These are phyloP conservation scores for Xanthoceras sorbifolium DNA, from an alignment of 345 rosid species.

Conservation along the genomic window DNA sequence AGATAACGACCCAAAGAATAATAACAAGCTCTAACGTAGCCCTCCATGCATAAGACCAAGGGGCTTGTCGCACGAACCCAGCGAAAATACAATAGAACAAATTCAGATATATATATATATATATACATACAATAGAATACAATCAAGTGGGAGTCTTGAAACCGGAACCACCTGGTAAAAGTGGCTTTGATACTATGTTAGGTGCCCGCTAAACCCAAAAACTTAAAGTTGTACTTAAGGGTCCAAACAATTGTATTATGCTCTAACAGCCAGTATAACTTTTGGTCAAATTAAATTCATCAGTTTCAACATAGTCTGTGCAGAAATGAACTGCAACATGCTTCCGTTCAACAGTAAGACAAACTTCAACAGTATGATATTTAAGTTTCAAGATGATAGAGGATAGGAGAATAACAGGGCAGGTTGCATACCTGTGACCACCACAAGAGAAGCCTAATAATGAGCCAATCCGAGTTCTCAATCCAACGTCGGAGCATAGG, in stretches of 20 bases:
- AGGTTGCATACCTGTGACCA: constrained; percentile 84
- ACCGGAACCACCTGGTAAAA: background rate
- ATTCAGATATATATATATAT: too few relatives aligned
- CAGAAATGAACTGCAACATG: background rate
- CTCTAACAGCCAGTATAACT: background rate
- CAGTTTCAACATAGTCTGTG: background rate
- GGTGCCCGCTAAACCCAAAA: background rate
- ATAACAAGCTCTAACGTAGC: background rate
- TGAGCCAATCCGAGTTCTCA: constrained; percentile 95
- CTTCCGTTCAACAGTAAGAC: background rate
- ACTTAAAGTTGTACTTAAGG: background rate
- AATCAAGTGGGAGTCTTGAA: background rate
- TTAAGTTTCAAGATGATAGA: background rate
- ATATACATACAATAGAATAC: too few relatives aligned
- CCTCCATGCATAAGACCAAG: background rate
- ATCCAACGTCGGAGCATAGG: constrained; percentile 98
- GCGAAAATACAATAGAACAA: too few relatives aligned
- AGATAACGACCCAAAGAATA: background rate
- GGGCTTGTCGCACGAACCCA: background rate
- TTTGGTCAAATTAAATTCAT: background rate
- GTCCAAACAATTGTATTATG: background rate
- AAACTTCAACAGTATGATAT: background rate
- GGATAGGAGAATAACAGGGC: constrained; percentile 7
- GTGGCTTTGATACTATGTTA: background rate
- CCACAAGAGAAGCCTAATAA: constrained; percentile 87